Evolutionary conservation across 768 basidiomycete species (phyloP).

Genomic region (Pleurotus tuber-regium): DNA sequence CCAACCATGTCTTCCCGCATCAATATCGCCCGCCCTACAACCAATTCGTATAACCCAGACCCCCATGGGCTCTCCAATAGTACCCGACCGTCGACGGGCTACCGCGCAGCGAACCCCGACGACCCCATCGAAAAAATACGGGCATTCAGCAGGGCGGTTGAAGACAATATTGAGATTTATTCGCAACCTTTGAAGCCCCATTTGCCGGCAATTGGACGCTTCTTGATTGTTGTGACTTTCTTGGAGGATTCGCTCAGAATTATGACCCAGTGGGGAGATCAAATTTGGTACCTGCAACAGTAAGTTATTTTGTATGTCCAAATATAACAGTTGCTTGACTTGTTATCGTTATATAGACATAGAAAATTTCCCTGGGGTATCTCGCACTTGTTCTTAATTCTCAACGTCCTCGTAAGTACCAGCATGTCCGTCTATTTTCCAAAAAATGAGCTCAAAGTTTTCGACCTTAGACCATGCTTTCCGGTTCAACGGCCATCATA

Average conservation of each 20-base stretch:
- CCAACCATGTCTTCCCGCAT: slow-evolving; percentile 86
- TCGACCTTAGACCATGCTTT: slow-evolving; percentile 74
- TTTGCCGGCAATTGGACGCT: slow-evolving; percentile 92
- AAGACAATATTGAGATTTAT: slow-evolving; percentile 91
- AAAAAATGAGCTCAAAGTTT: not conserved
- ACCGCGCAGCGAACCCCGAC: slow-evolving; percentile 78
- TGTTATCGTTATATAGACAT: slow-evolving; percentile 53
- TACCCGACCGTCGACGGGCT: slow-evolving; percentile 60
- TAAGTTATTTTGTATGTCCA: slow-evolving; percentile 36
- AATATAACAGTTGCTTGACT: slow-evolving; percentile 10
- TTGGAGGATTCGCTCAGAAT: slow-evolving; percentile 95
- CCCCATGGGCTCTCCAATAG: slow-evolving; percentile 81
- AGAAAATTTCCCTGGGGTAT: slow-evolving; percentile 94
- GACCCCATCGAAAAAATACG: slow-evolving; percentile 80
- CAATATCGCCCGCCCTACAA: slow-evolving; percentile 72
- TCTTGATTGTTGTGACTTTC: slow-evolving; percentile 97
- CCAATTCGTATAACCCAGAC: slow-evolving; percentile 60
- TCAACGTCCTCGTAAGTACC: slow-evolving; percentile 84
- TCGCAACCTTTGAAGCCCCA: slow-evolving; percentile 93
- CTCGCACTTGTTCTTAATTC: slow-evolving; percentile 87
- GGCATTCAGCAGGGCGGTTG: slow-evolving; percentile 68
- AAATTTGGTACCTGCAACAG: slow-evolving; percentile 98
- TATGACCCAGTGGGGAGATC: slow-evolving; percentile 92
- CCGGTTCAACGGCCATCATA: slow-evolving; percentile 82
- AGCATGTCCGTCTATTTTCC: not conserved